Evolutionary conservation across 1,139 yeast genomes (phyloP), one percentile per base, ranked within the genome.

Genomic region (Blastobotrys buckinghamii): DNA sequence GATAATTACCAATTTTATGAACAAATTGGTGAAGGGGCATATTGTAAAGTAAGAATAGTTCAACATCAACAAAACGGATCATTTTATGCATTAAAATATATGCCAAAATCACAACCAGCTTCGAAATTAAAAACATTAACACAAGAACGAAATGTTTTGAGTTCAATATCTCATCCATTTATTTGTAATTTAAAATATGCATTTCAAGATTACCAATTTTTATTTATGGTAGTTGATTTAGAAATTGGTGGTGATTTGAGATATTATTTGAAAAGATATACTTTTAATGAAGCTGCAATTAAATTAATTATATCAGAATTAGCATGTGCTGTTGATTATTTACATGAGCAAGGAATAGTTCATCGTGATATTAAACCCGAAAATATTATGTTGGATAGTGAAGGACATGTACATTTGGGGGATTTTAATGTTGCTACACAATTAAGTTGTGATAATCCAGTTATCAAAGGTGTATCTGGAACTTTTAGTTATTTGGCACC

Each of bases 401-500:
- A 78, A 56, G 88, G 88, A 2, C 88, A 82, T 61, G 81, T 81
- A 51, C 84, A 84, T 13, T 68, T 82, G 51, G 82, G 87, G 61
- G 89, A 82, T 67, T 82, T 82, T 61, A 86, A 86, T 1, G 71
- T 88, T 42, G 64, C 67, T 15, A 48, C 57, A 19, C 50, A 59
- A 55, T 50, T 61, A 50, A 49, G 61, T 30, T 52, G 39, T 53
- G 58, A 47, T 61, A 60, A 48, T 52, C 65, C 58, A 53, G 61
- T 35, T 57, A 62, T 51, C 64, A 70, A 75, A 57, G 82, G 94
- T 1, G 79, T 85, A 57, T 85, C 87, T 19, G 96, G 96, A 0
- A 88, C 96, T 0, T 87, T 92, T 1, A 92, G 84, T 61, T 88
- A 88, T 61, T 82, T 88, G 78, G 95, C 96, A 0, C 96, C 96